Base-by-base conservation (phyloP, 805 yeast species). In the Candida tallmaniae region DNA sequence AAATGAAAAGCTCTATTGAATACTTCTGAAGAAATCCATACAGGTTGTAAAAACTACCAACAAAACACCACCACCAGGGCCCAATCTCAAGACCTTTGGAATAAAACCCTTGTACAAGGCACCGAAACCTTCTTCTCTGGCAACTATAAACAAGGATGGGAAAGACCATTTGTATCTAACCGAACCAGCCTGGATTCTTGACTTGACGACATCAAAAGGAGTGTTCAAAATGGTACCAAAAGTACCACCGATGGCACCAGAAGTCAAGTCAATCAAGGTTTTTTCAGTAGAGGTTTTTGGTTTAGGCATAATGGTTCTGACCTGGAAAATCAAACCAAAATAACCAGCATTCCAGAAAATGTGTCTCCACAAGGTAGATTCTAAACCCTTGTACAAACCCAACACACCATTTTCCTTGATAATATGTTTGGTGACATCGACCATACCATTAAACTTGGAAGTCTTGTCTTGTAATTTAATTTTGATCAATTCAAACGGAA, bases 41-140 rank as follows among this genome's bases (percentile, higher is more conserved):
- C 89, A 79, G 16, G 87, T 72, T 28, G 96, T 87, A 73, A 88
- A 93, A n/a, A 93, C 98, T 31, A 93, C 97, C 58, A 93, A 74
- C 54, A 93, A 69, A 48, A 93, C 88, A 70, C 99, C 99, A 60
- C 99, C 99, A 55, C 99, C 99, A 41, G 99, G 98, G 31, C 97
- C 98, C 47, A 93, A 73, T 75, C 99, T 81, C 56, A 93, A 72
- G 9, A 93, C 97, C 72, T 93, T 93, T 48, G 99, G 99, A 45
- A 89, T 58, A 76, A 93, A 90, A 26, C 98, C 98, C 68, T 89
- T 90, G 65, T 89, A 90, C 39, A 93, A 74, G 6, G 97, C 96
- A 31, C 65, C 69, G 50, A 87, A 76, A 20, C 99, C 98, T 72
- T 93, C 99, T 64, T 90, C 97, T 57, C 70, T 77, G 51, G 79